These are phyloP conservation scores for Antrodiella citrinella DNA, from an alignment of 768 basidiomycete genomes.

Conservation along the genomic window DNA sequence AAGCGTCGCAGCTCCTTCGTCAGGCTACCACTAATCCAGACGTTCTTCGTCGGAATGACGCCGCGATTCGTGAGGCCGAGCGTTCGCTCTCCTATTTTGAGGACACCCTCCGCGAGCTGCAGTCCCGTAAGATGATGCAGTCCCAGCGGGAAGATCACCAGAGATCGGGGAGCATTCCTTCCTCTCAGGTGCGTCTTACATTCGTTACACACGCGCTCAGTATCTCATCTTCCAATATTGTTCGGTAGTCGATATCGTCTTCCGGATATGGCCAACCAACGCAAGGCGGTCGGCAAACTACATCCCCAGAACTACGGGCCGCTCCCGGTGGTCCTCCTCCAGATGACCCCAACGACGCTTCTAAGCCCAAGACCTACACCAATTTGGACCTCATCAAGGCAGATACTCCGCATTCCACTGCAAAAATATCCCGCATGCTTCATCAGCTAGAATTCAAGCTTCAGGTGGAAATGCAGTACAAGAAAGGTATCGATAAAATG, in stretches of 20 bases:
- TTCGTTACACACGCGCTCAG: too few relatives aligned
- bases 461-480: conserved; percentile 96
- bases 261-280: conserved; percentile 7
- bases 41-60: conserved; percentile 73
- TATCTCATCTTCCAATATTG: neutral
- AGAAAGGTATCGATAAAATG: conserved; percentile 99
- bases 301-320: conserved; percentile 18
- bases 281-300: conserved; percentile 15
- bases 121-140: conserved; percentile 61
- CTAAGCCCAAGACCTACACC: conserved; percentile 61
- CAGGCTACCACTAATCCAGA: conserved; percentile 83
- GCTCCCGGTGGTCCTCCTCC: conserved; percentile 11
- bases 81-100: conserved; percentile 82
- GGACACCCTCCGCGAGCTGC: conserved; percentile 74
- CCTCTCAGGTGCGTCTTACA: conserved; percentile 11
- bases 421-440: conserved; percentile 95
- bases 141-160: conserved; percentile 46
- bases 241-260: conserved; percentile 3
- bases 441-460: conserved; percentile 99
- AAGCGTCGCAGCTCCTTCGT: conserved; percentile 70
- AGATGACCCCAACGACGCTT: conserved; percentile 29
- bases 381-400: conserved; percentile 95
- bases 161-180: conserved; percentile 36
- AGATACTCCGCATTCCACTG: conserved; percentile 91
- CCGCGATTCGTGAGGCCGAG: conserved; percentile 82